Conservation (phyloP, 345 rosid genomes). For the Camelina laxa region DNA sequence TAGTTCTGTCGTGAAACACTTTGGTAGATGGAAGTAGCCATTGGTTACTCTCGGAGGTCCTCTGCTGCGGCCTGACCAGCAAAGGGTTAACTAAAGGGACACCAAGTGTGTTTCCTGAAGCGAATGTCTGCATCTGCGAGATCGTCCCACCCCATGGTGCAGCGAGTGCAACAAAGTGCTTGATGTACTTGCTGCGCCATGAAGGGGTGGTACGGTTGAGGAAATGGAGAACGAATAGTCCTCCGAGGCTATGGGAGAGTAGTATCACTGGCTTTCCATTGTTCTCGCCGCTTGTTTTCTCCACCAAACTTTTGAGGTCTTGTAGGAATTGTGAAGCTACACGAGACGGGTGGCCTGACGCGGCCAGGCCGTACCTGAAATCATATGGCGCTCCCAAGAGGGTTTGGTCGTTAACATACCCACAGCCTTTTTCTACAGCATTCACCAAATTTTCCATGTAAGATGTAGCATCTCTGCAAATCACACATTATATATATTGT, state of each 20-base stretch:
- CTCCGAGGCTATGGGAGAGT: constrained; percentile 88
- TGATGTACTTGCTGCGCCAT: constrained; percentile 69
- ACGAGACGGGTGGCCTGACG: constrained; percentile 62
- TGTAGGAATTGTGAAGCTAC: constrained; percentile 68
- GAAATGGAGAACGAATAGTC: constrained; percentile 69
- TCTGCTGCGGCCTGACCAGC: constrained; percentile 70
- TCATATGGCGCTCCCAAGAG: constrained; percentile 90
- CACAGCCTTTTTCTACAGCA: constrained; percentile 55
- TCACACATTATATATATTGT: neutral
- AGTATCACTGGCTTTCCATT: constrained; percentile 74
- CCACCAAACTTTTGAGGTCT: constrained; percentile 66
- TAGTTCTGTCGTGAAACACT: constrained; percentile 46
- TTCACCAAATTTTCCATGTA: constrained; percentile 78
- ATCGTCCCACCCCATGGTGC: constrained; percentile 88
- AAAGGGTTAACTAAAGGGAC: constrained; percentile 84
- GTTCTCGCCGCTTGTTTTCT: constrained; percentile 59
- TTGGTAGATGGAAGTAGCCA: constrained; percentile 81
- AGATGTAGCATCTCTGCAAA: constrained; percentile 46
- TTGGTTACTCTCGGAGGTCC: constrained; percentile 78
- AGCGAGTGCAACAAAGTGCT: constrained; percentile 77
- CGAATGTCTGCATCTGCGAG: constrained; percentile 65
- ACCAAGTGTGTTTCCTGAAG: constrained; percentile 70
- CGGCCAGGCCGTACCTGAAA: constrained; percentile 81
- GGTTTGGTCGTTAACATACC: constrained; percentile 64
- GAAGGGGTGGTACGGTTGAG: constrained; percentile 63